Percentiles rank a stretch among this genome's conserved stretches.
phyloP scores from a whole-genome alignment of 1,284 basidiomycete species.

The Stygiomarasmius scandens region DNA sequence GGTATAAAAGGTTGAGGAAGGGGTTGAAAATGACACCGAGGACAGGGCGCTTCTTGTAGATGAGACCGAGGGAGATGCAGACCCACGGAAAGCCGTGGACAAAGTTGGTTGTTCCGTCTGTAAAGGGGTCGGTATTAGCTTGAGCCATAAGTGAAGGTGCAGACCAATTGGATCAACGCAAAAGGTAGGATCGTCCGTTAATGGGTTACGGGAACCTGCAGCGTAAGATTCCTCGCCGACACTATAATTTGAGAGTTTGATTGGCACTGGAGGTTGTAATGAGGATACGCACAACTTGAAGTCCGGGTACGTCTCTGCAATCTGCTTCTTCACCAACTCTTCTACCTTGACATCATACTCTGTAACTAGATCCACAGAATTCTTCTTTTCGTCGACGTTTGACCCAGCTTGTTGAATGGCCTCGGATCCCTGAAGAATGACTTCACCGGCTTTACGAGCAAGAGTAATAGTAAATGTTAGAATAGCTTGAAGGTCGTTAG shows the following conservation, averaged over 20 bases:
- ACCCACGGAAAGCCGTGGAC: slow-evolving; percentile 90
- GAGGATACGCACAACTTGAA: slow-evolving; percentile 89
- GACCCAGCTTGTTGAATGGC: slow-evolving; percentile 61
- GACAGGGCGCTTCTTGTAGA: slow-evolving; percentile 78
- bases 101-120: slow-evolving; percentile 94
- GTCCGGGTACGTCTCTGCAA: slow-evolving; percentile 69
- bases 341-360: slow-evolving; percentile 95
- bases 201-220: slow-evolving; percentile 65
- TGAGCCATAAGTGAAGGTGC: slow-evolving; percentile 14
- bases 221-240: slow-evolving; percentile 92
- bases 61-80: slow-evolving; percentile 90
- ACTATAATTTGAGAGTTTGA: slow-evolving; percentile 42
- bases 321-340: slow-evolving; percentile 76
- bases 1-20: slow-evolving; percentile 80
- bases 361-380: slow-evolving; percentile 93
- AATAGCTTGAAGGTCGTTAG: slow-evolving; percentile 62
- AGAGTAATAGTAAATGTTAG: slow-evolving; percentile 76
- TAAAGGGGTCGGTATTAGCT: neutral
- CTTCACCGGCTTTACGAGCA: slow-evolving; percentile 69
- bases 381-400: slow-evolving; percentile 83
- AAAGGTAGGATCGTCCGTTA: slow-evolving; percentile 90
- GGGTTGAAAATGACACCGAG: slow-evolving; percentile 94
- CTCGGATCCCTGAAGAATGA: slow-evolving; percentile 75
- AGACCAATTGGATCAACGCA: slow-evolving; percentile 87
- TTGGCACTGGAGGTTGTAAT: neutral